These are phyloP conservation scores for Colletotrichum phormii DNA, from an alignment of 2,329 filamentous ascomycete species.

Conservation along the genomic window DNA sequence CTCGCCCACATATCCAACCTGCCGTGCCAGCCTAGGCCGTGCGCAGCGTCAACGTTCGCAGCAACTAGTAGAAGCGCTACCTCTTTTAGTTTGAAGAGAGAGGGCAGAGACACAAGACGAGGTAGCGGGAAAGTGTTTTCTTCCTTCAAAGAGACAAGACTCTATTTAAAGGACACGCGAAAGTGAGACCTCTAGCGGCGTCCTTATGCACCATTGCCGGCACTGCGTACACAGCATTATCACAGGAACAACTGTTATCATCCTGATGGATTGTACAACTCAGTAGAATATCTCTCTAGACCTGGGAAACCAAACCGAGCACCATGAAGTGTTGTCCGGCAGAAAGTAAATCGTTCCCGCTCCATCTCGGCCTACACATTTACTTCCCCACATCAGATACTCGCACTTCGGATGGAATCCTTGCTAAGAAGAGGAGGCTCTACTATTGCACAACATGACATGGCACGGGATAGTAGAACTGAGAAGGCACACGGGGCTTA, in stretches of 20 bases:
- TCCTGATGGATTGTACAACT: neutral
- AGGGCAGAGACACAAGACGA: no score
- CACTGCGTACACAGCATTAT: neutral
- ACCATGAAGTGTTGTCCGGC: neutral
- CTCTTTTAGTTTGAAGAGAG: no score
- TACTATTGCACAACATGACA: neutral
- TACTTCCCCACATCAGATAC: neutral
- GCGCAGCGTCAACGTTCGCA: neutral
- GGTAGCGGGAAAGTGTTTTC: no score
- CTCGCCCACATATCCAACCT: neutral
- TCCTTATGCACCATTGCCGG: neutral
- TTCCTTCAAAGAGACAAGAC: neutral
- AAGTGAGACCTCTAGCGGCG: neutral
- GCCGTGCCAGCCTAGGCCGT: neutral
- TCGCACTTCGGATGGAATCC: neutral
- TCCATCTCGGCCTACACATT: neutral
- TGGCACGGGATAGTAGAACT: neutral
- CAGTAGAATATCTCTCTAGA: neutral
- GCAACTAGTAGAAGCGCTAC: neutral
- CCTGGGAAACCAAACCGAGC: neutral
- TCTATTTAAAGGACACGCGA: neutral
- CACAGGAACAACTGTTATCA: neutral
- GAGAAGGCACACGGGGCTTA: conserved; percentile 1
- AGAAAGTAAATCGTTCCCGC: neutral
- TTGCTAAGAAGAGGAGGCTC: neutral